Conservation (phyloP, 345 rosid genomes). For the Cardiospermum halicacabum region DNA sequence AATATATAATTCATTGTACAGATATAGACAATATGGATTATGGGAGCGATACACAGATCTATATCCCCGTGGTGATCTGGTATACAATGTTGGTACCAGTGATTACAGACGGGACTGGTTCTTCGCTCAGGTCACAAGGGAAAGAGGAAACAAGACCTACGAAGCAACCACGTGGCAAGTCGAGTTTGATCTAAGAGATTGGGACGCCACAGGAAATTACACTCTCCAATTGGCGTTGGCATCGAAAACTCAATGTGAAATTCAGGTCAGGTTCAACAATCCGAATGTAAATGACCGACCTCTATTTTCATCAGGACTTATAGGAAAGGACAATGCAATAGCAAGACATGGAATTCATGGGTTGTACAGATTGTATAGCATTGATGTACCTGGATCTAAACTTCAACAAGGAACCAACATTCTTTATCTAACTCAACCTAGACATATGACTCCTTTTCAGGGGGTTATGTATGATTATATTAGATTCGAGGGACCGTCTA, state of each 20-base stretch:
- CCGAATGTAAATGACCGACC: conserved; percentile 7
- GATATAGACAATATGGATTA: conserved; percentile 77
- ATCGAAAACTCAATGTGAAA: conserved; percentile 41
- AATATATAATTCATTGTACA: no score
- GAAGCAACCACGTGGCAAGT: conserved; percentile 68
- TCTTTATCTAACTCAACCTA: conserved; percentile 60
- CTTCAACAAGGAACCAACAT: conserved; percentile 44
- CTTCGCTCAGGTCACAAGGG: conserved; percentile 69
- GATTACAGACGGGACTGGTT: conserved; percentile 63
- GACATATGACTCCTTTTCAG: conserved; percentile 29
- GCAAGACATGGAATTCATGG: conserved; percentile 93
- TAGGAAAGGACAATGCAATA: conserved; percentile 72
- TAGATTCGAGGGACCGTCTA: conserved; percentile 61
- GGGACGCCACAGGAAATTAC: conserved; percentile 33
- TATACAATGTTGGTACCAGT: conserved; percentile 37
- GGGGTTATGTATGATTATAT: conserved; percentile 88
- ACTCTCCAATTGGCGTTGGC: conserved; percentile 73
- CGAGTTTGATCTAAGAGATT: conserved; percentile 33
- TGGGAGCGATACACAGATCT: conserved; percentile 63
- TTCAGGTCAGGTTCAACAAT: conserved; percentile 59
- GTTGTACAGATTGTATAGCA: conserved; percentile 56
- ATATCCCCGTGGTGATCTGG: conserved; percentile 48
- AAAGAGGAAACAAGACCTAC: conserved; percentile 24
- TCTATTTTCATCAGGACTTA: conserved; percentile 42
- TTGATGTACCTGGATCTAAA: conserved; percentile 31